phyloP scores from a whole-genome alignment of 2,329 filamentous ascomycete genomes.

The Monilinia fructicola region DNA sequence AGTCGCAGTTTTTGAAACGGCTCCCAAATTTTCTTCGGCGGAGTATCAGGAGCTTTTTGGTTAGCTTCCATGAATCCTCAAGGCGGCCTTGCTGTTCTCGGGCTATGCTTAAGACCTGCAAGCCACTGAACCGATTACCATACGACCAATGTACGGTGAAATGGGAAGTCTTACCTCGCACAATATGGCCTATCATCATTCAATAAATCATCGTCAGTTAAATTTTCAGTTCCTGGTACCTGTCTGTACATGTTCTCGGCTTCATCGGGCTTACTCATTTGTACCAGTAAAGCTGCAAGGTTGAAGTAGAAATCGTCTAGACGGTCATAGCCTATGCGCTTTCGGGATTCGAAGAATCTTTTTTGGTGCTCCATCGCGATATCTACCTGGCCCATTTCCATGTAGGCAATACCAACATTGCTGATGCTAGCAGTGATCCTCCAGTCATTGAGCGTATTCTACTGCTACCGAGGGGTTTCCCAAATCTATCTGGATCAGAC shows the following conservation, averaged over 20 bases:
- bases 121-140: background rate
- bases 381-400: background rate
- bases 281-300: background rate
- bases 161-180: background rate
- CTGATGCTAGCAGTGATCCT: background rate
- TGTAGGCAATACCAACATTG: constrained; percentile 3
- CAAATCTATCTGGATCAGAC: background rate
- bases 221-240: background rate
- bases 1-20: background rate
- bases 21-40: background rate
- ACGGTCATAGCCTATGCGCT: background rate
- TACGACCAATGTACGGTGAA: too few species aligned
- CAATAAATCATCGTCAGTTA: background rate
- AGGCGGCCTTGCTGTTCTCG: background rate
- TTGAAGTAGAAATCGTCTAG: background rate
- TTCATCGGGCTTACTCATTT: background rate
- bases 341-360: background rate
- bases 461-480: background rate
- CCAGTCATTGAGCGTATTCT: background rate
- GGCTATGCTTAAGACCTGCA: background rate
- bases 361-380: background rate
- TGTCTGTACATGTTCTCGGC: background rate
- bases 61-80: background rate
- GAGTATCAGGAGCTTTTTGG: background rate
- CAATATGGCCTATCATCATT: background rate